Percentiles rank a stretch among this genome's conserved stretches.
Conservation (phyloP, 225 moss, liverwort and hornwort genomes). For the Bryoerythrophyllum caledonicum region DNA sequence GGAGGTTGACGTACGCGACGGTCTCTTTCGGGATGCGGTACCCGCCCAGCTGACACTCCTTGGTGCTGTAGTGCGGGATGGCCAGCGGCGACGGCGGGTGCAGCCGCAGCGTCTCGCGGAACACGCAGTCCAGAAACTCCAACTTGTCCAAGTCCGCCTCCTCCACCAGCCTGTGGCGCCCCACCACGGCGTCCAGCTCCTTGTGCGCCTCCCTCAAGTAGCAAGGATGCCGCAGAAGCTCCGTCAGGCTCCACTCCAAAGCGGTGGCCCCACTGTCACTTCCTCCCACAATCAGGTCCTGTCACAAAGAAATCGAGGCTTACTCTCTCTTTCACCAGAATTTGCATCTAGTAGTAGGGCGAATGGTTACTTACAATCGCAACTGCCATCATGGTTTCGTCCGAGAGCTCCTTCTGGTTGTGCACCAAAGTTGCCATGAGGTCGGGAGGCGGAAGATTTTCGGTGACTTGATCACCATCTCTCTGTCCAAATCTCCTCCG, state of each 20-base stretch:
- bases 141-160: slow-evolving; percentile 53
- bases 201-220: slow-evolving; percentile 43
- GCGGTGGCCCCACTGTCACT: slow-evolving; percentile 73
- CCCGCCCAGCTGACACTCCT: slow-evolving; percentile 43
- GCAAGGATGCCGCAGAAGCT: slow-evolving; percentile 68
- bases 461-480: slow-evolving; percentile 14
- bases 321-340: neutral
- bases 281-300: slow-evolving; percentile 90
- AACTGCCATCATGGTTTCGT: slow-evolving; percentile 55
- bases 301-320: neutral
- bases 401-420: slow-evolving; percentile 34
- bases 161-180: slow-evolving; percentile 49
- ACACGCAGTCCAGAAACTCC: slow-evolving; percentile 61
- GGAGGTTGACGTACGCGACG: slow-evolving; percentile 62
- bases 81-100: slow-evolving; percentile 78
- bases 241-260: slow-evolving; percentile 74
- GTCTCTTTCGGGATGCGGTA: slow-evolving; percentile 65
- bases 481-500: slow-evolving; percentile 26
- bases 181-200: slow-evolving; percentile 66
- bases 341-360: too few relatives aligned
- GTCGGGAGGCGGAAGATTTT: slow-evolving; percentile 17
- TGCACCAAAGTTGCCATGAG: slow-evolving; percentile 47
- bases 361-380: slow-evolving; percentile 41
- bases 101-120: slow-evolving; percentile 72
- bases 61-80: slow-evolving; percentile 63